These are phyloP conservation scores for Fusarium lateritium DNA, from an alignment of 2,329 filamentous ascomycete genomes.

Conservation along the genomic window DNA sequence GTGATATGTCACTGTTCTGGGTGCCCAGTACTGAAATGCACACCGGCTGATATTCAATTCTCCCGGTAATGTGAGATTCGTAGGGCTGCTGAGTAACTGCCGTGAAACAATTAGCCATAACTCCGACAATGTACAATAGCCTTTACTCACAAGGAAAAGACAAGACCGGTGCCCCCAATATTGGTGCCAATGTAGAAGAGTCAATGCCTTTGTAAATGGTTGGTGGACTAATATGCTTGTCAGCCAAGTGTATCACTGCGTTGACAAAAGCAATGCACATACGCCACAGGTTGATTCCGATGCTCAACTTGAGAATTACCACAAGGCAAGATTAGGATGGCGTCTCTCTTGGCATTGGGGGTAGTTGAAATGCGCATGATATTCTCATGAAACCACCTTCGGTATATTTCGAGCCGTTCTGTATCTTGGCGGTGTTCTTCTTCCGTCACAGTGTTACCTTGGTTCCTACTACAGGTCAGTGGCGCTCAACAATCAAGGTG, in stretches of 20 bases:
- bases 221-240: conserved; percentile 46
- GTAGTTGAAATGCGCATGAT: conserved; percentile 42
- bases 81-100: conserved; percentile 53
- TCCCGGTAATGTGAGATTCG: conserved; percentile 49
- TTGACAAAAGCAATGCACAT: conserved; percentile 32
- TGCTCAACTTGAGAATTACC: conserved; percentile 39
- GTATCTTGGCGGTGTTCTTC: conserved; percentile 24
- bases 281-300: conserved; percentile 49
- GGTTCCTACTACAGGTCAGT: conserved; percentile 33
- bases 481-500: too few relatives aligned
- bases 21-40: conserved; percentile 52
- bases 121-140: background rate
- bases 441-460: conserved; percentile 36
- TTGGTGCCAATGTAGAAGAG: conserved; percentile 47
- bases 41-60: conserved; percentile 51
- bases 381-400: conserved; percentile 52
- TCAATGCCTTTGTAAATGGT: conserved; percentile 46
- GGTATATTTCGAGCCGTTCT: conserved; percentile 49
- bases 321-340: conserved; percentile 52
- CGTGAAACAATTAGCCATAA: conserved; percentile 20
- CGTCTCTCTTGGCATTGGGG: conserved; percentile 34
- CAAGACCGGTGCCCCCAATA: conserved; percentile 53
- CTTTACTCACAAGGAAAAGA: conserved; percentile 54
- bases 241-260: conserved; percentile 24
- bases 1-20: conserved; percentile 45